Base-by-base conservation (phyloP, 2,329 filamentous ascomycete species). In the Aquanectria penicillioides region DNA sequence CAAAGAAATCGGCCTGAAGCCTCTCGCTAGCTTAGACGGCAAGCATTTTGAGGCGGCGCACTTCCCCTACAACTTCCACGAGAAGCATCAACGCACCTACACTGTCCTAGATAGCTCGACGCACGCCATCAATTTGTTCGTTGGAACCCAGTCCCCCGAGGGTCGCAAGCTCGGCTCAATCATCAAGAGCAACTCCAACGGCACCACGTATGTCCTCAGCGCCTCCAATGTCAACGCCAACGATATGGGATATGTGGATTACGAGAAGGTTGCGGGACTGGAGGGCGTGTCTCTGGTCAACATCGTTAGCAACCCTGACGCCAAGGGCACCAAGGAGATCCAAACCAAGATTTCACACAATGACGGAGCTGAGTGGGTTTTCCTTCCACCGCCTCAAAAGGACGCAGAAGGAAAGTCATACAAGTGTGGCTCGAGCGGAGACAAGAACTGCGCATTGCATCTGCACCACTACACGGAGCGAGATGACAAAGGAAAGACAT, bases 101-200 rank as follows among this genome's bases (percentile, higher is more conserved):
- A 99, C 95, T 0, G 92, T 98, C 3, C 83, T 99, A 25, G 94
- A 97, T 73, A 97, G 94, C 76, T 95, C 93, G 2, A 97, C 93
- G 1, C 94, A 98, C 75, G 91, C 95, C 1, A 85, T 99, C 57
- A 98, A 98, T 77, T 79, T 99, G 57, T 96, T 98, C 71, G 94
- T 98, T 41, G 93, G 91, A 1, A 92, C 92, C 34, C 89, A 91
- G 69, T 84, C 83, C 34, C 80, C 80, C 4, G 73, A 81, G 47
- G 89, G 87, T 15, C 86, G 85, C 47, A 86, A 90, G 59, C 93
- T 91, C 68, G 95, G 95, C 31, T 90, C 90, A 20, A 92, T 99
- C 67, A 87, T 99, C 77, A 99, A 98, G 85, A 97, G 93, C 72
- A 99, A 99, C 80, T 97, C 93, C 69, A 98, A 99, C 72, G 95